phyloP scores from a whole-genome alignment of 179 eudicot genomes.

The Pouteria campechiana region DNA sequence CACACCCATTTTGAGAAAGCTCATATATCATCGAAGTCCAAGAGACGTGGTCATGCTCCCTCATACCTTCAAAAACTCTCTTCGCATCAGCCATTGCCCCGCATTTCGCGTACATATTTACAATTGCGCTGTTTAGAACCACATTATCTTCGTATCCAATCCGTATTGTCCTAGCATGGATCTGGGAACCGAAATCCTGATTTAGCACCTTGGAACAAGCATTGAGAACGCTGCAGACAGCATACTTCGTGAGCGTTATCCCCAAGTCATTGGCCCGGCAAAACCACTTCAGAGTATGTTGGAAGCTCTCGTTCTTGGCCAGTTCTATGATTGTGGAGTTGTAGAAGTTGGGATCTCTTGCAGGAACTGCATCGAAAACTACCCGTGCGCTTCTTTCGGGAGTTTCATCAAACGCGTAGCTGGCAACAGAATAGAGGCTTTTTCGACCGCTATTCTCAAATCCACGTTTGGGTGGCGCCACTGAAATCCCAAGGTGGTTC shows the following conservation, averaged over 20 bases:
- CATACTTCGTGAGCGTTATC: slow-evolving; percentile 17
- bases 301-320: no score
- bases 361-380: no score
- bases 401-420: no score
- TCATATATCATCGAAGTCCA: slow-evolving; percentile 96
- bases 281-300: slow-evolving; percentile 5
- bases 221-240: slow-evolving; percentile 16
- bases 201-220: slow-evolving; percentile 19
- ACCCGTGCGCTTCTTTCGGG: no score
- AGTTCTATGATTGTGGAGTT: no score
- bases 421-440: no score
- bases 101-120: slow-evolving; percentile 32
- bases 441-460: no score
- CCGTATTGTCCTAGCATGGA: slow-evolving; percentile 25
- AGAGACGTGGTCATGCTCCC: slow-evolving; percentile 51
- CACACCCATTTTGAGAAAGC: slow-evolving; percentile 54
- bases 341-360: no score
- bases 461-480: no score
- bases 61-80: slow-evolving; percentile 34
- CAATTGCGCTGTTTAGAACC: slow-evolving; percentile 18
- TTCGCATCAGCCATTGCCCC: slow-evolving; percentile 29
- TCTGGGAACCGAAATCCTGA: slow-evolving; percentile 18
- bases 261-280: slow-evolving; percentile 3
- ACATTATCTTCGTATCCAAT: slow-evolving; percentile 22
- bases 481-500: no score